A percentile compares a stretch with the other conserved stretches of the same genome.
These are phyloP conservation scores for Rhizopus stolonifer DNA, from an alignment of 371 early-diverging fungal genomes.

Conservation along the genomic window DNA sequence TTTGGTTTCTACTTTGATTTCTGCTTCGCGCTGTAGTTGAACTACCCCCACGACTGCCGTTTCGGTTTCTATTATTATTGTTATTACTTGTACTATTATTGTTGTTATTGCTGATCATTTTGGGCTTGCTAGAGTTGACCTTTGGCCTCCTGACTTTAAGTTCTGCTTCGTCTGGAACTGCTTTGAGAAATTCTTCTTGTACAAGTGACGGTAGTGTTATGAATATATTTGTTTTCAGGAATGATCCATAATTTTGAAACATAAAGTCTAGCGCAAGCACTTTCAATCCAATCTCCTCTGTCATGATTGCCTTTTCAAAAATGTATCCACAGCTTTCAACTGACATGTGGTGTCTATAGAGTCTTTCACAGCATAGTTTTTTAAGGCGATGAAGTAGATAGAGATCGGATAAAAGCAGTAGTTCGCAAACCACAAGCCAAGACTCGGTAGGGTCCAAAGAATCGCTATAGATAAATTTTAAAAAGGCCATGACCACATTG, in stretches of 20 bases:
- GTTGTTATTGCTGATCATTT: background rate
- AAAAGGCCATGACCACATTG: conserved; percentile 54
- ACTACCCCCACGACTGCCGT: background rate
- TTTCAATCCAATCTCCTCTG: conserved; percentile 56
- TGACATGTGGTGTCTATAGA: conserved; percentile 48
- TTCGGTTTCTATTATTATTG: background rate
- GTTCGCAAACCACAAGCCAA: conserved; percentile 49
- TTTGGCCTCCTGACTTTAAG: conserved; percentile 25
- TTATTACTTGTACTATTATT: background rate
- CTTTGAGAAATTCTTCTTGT: conserved; percentile 37
- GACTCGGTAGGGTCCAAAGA: conserved; percentile 43
- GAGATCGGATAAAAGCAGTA: conserved; percentile 58
- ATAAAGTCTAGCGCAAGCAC: conserved; percentile 48
- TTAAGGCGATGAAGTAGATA: conserved; percentile 58
- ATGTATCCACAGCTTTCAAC: conserved; percentile 54
- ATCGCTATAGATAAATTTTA: conserved; percentile 65
- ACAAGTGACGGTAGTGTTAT: conserved; percentile 33
- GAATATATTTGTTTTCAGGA: conserved; percentile 51
- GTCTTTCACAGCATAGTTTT: conserved; percentile 52
- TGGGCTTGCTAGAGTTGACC: background rate
- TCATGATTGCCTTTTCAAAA: conserved; percentile 55
- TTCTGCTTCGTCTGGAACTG: conserved; percentile 44
- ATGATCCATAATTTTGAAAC: conserved; percentile 52
- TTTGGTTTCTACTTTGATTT: background rate
- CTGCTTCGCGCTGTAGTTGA: background rate